Conservation (phyloP, 441 rosid species). For the Pelargonium fulgidum region DNA sequence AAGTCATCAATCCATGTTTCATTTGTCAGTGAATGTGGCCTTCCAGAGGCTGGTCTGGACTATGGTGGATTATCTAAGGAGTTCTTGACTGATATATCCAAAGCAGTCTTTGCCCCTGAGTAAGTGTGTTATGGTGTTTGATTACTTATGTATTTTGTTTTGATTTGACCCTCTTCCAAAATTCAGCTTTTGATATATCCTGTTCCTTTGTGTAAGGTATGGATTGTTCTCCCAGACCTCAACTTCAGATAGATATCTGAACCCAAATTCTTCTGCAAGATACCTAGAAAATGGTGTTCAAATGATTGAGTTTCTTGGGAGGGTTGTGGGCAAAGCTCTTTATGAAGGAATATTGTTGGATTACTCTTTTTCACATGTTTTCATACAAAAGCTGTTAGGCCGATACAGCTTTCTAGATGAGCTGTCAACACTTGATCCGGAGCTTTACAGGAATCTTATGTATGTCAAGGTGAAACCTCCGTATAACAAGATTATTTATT, state of each 20-base stretch:
- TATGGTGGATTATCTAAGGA: conserved; percentile 97
- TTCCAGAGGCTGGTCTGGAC: conserved; percentile 98
- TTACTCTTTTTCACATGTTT: conserved; percentile 87
- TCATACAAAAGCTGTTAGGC: conserved; percentile 90
- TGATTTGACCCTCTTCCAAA: conserved; percentile 13
- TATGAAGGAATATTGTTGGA: conserved; percentile 95
- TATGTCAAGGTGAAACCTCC: conserved; percentile 77
- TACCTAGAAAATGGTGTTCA: conserved; percentile 77
- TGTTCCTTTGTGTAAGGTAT: conserved; percentile 44
- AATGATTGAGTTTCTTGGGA: conserved; percentile 98
- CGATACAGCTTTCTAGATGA: conserved; percentile 98
- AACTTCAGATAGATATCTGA: conserved; percentile 75
- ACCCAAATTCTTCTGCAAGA: conserved; percentile 84
- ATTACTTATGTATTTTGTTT: conserved; percentile 13
- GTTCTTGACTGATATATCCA: conserved; percentile 92
- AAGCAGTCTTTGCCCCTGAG: conserved; percentile 90
- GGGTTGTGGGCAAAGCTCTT: conserved; percentile 96
- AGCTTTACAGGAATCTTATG: conserved; percentile 86
- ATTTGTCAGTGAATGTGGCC: conserved; percentile 94
- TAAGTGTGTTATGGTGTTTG: conserved; percentile 37
- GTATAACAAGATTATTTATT: not conserved
- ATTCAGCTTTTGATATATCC: conserved; percentile 14
- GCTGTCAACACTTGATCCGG: conserved; percentile 94
- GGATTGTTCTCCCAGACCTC: conserved; percentile 86
- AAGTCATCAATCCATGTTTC: conserved; percentile 93